Evolutionary conservation across 257 asterid species (phyloP).

Genomic region (Ballota nigra): DNA sequence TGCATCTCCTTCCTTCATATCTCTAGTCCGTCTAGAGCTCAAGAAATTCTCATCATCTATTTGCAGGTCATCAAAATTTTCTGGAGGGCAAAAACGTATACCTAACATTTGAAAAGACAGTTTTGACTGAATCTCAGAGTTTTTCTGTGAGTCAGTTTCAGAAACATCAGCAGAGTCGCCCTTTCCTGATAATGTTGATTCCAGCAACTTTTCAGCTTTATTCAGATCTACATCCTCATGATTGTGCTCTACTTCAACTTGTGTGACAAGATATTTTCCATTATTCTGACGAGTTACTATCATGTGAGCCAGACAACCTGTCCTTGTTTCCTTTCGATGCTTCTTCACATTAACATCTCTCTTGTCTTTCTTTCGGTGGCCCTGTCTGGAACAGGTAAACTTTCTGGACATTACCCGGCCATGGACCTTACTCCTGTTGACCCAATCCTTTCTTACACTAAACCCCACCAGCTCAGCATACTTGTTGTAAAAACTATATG

Average conservation of each 20-base stretch:
- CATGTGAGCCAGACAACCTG: constrained; percentile 66
- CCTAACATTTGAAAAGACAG: constrained; percentile 51
- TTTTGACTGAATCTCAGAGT: constrained; percentile 39
- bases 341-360: constrained; percentile 60
- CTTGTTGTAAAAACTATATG: constrained; percentile 42
- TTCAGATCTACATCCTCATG: constrained; percentile 48
- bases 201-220: constrained; percentile 38
- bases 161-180: constrained; percentile 37
- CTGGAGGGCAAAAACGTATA: constrained; percentile 47
- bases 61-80: constrained; percentile 40
- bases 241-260: constrained; percentile 52
- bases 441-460: constrained; percentile 63
- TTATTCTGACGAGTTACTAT: constrained; percentile 52
- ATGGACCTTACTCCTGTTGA: constrained; percentile 65
- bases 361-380: constrained; percentile 57
- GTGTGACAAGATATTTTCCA: constrained; percentile 53
- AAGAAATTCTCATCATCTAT: constrained; percentile 36
- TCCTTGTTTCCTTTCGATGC: constrained; percentile 64
- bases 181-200: constrained; percentile 32
- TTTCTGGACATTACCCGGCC: constrained; percentile 66
- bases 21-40: constrained; percentile 46
- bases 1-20: constrained; percentile 61
- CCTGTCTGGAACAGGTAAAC: constrained; percentile 64
- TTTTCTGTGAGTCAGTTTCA: constrained; percentile 41
- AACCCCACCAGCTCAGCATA: constrained; percentile 64